Percentiles rank a stretch among this genome's conserved stretches.
Conservation (phyloP, 495 filamentous ascomycete genomes). For the Aspergillus conjunctus region DNA sequence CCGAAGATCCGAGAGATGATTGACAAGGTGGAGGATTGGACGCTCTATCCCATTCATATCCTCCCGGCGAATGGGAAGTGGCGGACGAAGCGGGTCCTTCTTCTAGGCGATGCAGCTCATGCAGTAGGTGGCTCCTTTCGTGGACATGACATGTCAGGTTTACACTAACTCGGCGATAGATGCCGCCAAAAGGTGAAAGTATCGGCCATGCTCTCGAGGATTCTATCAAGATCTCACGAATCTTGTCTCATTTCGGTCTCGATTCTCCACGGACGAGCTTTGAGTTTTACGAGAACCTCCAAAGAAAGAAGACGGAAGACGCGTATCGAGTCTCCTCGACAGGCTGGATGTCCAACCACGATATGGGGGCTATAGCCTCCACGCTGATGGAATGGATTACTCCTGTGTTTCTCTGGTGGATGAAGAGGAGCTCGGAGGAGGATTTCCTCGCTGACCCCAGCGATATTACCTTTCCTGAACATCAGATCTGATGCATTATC, state of each 20-base stretch:
- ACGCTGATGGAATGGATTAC: constrained; percentile 4
- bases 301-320: not conserved
- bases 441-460: constrained; percentile 4
- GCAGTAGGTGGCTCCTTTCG: constrained; percentile 13
- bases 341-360: constrained; percentile 6
- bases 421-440: not conserved
- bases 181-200: constrained; percentile 55
- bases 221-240: constrained; percentile 47
- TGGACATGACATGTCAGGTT: not conserved
- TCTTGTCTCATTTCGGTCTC: constrained; percentile 24
- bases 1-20: constrained; percentile 43
- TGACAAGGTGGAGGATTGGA: constrained; percentile 47
- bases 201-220: constrained; percentile 55
- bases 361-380: constrained; percentile 1
- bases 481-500: not conserved
- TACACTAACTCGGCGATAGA: constrained; percentile 26
- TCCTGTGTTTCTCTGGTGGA: constrained; percentile 2
- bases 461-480: not conserved
- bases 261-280: not conserved
- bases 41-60: constrained; percentile 53
- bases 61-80: constrained; percentile 46
- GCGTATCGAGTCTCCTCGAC: constrained; percentile 4
- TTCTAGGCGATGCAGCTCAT: constrained; percentile 50
- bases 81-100: constrained; percentile 41
- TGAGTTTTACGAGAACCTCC: not conserved